Evolutionary conservation across 2,329 filamentous ascomycete genomes (phyloP).

Genomic region (Microthyrium microscopicum): DNA sequence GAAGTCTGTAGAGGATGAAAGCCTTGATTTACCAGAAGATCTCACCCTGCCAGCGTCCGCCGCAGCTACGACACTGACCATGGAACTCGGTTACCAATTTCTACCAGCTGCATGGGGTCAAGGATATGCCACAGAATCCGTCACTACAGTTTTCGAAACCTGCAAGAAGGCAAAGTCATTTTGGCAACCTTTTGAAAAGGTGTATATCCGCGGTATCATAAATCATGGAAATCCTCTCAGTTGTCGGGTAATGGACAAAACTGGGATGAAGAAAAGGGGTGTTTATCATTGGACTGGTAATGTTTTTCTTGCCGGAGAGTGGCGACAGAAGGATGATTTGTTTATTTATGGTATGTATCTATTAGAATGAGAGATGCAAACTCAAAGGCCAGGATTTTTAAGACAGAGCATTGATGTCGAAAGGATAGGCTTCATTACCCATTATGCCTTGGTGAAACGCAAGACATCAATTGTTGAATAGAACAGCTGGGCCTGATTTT

Average conservation of each 20-base stretch:
- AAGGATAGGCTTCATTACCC: too few species aligned
- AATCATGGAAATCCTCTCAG: slow-evolving; percentile 17
- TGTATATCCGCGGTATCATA: slow-evolving; percentile 18
- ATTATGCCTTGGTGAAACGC: too few species aligned
- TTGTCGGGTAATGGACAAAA: slow-evolving; percentile 17
- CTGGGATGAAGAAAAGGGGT: slow-evolving; percentile 14
- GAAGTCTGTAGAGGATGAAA: slow-evolving; percentile 10
- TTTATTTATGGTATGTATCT: slow-evolving; percentile 15
- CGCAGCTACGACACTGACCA: slow-evolving; percentile 10
- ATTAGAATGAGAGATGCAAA: slow-evolving; percentile 9
- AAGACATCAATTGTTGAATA: too few species aligned
- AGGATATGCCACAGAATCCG: slow-evolving; percentile 13
- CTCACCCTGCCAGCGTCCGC: slow-evolving; percentile 9
- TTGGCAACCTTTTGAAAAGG: slow-evolving; percentile 14
- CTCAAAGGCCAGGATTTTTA: too few species aligned
- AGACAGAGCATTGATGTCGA: too few species aligned
- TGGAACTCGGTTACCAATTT: slow-evolving; percentile 12
- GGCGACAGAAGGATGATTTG: slow-evolving; percentile 13
- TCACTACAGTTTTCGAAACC: slow-evolving; percentile 13
- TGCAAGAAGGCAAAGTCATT: slow-evolving; percentile 11
- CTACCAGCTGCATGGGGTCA: slow-evolving; percentile 11
- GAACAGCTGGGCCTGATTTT: too few species aligned
- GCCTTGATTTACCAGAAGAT: slow-evolving; percentile 10
- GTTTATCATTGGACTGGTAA: slow-evolving; percentile 14
- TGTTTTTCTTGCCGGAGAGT: slow-evolving; percentile 14